Evolutionary conservation across 352 stramenopile species (phyloP).

Genomic region (Globisporangium polare): DNA sequence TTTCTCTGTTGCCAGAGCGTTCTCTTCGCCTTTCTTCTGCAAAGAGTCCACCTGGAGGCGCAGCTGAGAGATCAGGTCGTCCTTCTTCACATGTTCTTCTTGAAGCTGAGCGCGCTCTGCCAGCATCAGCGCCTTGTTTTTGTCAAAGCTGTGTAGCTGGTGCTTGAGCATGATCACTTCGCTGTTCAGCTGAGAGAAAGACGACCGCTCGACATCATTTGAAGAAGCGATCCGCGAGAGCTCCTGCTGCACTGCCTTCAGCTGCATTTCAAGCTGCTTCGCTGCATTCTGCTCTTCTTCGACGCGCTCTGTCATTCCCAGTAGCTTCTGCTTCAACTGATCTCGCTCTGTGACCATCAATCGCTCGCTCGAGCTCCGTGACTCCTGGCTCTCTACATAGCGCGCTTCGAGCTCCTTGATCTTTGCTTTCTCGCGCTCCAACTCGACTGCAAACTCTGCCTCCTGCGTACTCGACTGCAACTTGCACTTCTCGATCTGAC

Average conservation of each 20-base stretch:
- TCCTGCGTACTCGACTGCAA: conserved; percentile 32
- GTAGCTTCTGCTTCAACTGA: conserved; percentile 49
- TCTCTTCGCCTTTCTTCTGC: conserved; percentile 37
- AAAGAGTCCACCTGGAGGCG: conserved; percentile 29
- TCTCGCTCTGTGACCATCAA: conserved; percentile 40
- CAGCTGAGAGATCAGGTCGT: conserved; percentile 31
- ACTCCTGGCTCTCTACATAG: conserved; percentile 25
- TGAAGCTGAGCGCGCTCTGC: conserved; percentile 38
- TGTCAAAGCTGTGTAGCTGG: conserved; percentile 44
- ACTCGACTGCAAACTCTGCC: conserved; percentile 23
- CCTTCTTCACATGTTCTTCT: conserved; percentile 27
- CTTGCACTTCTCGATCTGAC: conserved; percentile 47
- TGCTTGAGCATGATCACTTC: conserved; percentile 60
- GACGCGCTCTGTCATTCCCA: conserved; percentile 32
- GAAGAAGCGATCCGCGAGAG: conserved; percentile 31
- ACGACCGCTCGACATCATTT: conserved; percentile 31
- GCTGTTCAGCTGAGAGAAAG: conserved; percentile 29
- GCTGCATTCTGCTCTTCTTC: conserved; percentile 32
- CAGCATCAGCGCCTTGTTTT: conserved; percentile 32
- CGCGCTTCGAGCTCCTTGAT: conserved; percentile 44
- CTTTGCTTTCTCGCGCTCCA: conserved; percentile 23
- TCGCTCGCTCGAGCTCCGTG: conserved; percentile 33
- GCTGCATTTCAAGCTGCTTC: conserved; percentile 38
- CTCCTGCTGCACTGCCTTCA: conserved; percentile 45
- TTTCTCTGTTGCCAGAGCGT: conserved; percentile 23